phyloP scores from a whole-genome alignment of 108 stramenopile genomes.

The Mayamaea pseudoterrestris region DNA sequence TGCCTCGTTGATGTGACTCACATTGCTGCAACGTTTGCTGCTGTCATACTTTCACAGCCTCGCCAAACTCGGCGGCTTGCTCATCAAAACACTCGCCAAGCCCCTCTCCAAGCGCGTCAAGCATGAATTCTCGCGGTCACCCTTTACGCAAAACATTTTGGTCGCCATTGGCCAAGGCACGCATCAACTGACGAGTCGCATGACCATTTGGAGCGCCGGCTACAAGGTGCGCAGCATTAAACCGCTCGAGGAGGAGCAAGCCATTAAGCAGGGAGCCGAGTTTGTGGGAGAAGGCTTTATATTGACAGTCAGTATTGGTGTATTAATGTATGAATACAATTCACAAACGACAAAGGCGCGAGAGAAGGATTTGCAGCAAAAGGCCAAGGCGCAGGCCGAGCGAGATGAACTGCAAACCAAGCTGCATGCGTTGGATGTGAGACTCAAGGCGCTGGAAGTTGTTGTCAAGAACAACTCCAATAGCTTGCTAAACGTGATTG shows the following conservation, averaged over 20 bases:
- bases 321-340: constrained; percentile 65
- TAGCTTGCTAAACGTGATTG: no score
- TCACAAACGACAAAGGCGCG: constrained; percentile 36
- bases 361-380: constrained; percentile 38
- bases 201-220: constrained; percentile 81
- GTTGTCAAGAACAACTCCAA: no score
- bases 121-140: constrained; percentile 33
- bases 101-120: constrained; percentile 72
- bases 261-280: constrained; percentile 64
- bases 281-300: constrained; percentile 70
- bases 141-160: constrained; percentile 35
- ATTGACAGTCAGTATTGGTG: constrained; percentile 37
- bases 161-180: constrained; percentile 63
- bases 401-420: constrained; percentile 46
- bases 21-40: background rate
- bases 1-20: background rate
- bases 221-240: constrained; percentile 60
- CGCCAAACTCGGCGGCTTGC: constrained; percentile 23
- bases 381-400: constrained; percentile 29
- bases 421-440: constrained; percentile 44
- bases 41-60: constrained; percentile 8
- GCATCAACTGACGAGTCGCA: constrained; percentile 53
- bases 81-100: constrained; percentile 42
- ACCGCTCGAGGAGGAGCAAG: constrained; percentile 54
- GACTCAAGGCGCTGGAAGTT: constrained; percentile 64